Percentiles rank a stretch among this genome's conserved stretches.
Evolutionary conservation across 805 yeast genomes (phyloP).

Genomic region (Pichia phayaonensis): DNA sequence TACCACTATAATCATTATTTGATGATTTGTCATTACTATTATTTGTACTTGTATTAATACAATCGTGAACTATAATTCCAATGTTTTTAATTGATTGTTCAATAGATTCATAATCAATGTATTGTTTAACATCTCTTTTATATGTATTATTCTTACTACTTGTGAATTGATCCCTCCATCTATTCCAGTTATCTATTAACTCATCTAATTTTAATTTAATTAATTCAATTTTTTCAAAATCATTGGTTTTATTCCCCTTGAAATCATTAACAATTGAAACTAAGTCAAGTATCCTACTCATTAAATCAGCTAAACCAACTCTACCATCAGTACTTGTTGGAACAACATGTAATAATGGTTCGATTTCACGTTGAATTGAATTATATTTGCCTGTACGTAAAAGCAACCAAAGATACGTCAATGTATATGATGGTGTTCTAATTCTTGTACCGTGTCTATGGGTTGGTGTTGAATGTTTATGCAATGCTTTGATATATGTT

Average conservation of each 20-base stretch:
- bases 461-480: constrained; percentile 5
- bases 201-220: constrained; percentile 3
- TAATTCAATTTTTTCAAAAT: not conserved
- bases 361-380: constrained; percentile 5
- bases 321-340: constrained; percentile 10
- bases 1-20: too few species aligned
- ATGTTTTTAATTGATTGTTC: not conserved
- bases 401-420: constrained; percentile 7
- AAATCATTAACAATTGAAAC: constrained; percentile 1
- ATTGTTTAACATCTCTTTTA: constrained; percentile 5
- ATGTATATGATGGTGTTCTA: constrained; percentile 7
- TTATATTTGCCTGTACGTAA: constrained; percentile 2
- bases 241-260: not conserved
- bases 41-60: not conserved
- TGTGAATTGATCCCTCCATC: constrained; percentile 8
- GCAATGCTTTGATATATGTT: not conserved
- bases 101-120: not conserved
- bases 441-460: constrained; percentile 7
- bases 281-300: constrained; percentile 1
- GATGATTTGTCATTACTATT: not conserved
- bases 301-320: constrained; percentile 5
- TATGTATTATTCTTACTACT: not conserved
- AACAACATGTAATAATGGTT: constrained; percentile 5
- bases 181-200: constrained; percentile 1
- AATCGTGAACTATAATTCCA: not conserved